Base-by-base conservation (phyloP, 2,329 filamentous ascomycete species). In the Mycosphaerella arachidis region DNA sequence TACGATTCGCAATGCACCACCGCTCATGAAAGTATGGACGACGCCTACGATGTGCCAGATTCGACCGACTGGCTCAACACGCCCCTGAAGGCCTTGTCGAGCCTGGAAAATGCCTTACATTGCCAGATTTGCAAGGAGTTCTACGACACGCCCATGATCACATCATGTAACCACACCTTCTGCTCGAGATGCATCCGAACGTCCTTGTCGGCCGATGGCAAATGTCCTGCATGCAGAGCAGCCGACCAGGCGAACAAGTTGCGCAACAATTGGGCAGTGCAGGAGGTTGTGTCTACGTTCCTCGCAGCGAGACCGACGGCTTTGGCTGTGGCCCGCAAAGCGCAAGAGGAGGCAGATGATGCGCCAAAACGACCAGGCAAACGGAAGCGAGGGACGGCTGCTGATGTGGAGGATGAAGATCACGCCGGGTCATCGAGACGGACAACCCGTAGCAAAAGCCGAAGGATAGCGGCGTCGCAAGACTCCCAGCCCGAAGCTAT, bases 71-170 rank as follows among this genome's bases (percentile, higher is more conserved):
- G 91, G 91, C 80, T 92, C 6, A 70, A 79, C 10, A 95, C 91
- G 12, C 82, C 86, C 1, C 79, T 95, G 1, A 77, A 84, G 16
- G 78, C 79, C 13, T 83, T 95, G 57, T 81, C 86, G 52, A 78
- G 84, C 13, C 84, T 99, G 63, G 94, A 99, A 71, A 86, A 89
- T 61, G 86, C 92, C 3, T 81, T 99, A 20, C 90, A 94, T 68
- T 99, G 94, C 76, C 91, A 97, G 75, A 90, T 99, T 61, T 99
- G 94, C 84, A 97, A 97, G 74, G 95, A 99, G 75, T 96, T 97
- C 76, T 97, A 90, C 78, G 86, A 86, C 62, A 96, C 92, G 54
- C 94, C 94, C 0, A 94, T 99, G 84, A 88, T 97, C 63, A 99
- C 94, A 0, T 90, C 90, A 1, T 99, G 94, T 77, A 89, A 86